Percentiles rank a stretch among this genome's conserved stretches.
Evolutionary conservation across 306 rosid species (phyloP).

Genomic region (Pyrus communis): DNA sequence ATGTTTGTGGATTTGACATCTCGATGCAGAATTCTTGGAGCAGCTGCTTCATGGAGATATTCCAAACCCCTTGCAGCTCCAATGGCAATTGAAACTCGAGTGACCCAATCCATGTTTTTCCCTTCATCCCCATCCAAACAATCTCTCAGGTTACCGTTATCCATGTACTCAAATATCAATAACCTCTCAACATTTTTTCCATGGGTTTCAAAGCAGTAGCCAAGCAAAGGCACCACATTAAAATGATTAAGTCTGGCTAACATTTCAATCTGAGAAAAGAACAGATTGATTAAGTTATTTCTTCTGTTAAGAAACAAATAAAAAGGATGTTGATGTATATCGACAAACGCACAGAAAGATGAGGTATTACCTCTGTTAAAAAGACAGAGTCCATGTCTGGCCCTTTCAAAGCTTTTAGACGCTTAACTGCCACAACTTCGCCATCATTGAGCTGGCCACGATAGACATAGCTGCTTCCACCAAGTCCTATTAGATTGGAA

Average conservation of each 20-base stretch:
- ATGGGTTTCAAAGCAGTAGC: constrained; percentile 76
- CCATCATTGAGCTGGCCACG: constrained; percentile 67
- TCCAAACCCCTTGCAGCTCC: constrained; percentile 98
- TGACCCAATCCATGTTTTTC: constrained; percentile 54
- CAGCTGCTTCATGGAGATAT: constrained; percentile 98
- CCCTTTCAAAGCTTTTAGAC: constrained; percentile 60
- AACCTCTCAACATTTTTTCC: constrained; percentile 73
- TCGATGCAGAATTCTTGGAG: constrained; percentile 90
- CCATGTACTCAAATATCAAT: constrained; percentile 75
- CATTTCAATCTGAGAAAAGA: constrained; percentile 71
- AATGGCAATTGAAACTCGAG: constrained; percentile 81
- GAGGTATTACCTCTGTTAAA: constrained; percentile 61
- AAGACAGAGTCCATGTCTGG: constrained; percentile 59
- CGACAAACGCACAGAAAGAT: constrained; percentile 11
- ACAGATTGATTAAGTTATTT: background rate
- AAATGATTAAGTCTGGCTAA: constrained; percentile 87
- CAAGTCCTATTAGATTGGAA: constrained; percentile 76
- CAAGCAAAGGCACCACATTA: constrained; percentile 84
- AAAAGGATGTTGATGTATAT: background rate
- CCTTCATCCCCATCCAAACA: constrained; percentile 60
- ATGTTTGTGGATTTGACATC: constrained; percentile 96
- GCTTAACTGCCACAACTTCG: constrained; percentile 69
- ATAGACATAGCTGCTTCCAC: constrained; percentile 91
- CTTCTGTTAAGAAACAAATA: background rate
- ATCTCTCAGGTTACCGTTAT: constrained; percentile 84